phyloP scores from a whole-genome alignment of 2,329 filamentous ascomycete species.

The Pseudogymnoascus verrucosus region DNA sequence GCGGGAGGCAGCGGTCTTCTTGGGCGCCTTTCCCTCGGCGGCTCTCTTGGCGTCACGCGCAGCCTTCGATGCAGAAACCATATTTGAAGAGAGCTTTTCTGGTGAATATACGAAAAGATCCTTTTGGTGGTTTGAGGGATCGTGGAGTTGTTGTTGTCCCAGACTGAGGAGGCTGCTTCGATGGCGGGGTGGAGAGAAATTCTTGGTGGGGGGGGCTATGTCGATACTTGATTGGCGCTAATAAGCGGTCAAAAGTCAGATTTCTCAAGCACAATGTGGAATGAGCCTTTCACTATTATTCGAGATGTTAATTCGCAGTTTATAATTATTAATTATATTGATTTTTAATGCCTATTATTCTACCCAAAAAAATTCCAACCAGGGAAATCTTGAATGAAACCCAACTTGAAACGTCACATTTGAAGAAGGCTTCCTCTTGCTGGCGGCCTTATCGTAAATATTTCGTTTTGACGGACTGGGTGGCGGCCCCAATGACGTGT shows the following conservation, averaged over 20 bases:
- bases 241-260: constrained; percentile 11
- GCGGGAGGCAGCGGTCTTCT: constrained; percentile 64
- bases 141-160: constrained; percentile 8
- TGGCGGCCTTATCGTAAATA: constrained; percentile 2
- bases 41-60: constrained; percentile 66
- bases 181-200: constrained; percentile 10
- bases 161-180: constrained; percentile 4
- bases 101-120: constrained; percentile 3
- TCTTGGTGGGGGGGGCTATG: constrained; percentile 9
- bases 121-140: constrained; percentile 5
- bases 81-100: constrained; percentile 32
- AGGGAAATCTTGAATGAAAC: neutral
- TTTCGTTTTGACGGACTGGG: neutral
- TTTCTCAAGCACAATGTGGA: constrained; percentile 9
- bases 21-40: constrained; percentile 63
- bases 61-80: constrained; percentile 64
- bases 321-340: neutral
- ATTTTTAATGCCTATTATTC: neutral
- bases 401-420: neutral
- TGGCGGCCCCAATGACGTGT: constrained; percentile 1
- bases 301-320: neutral
- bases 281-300: neutral
- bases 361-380: neutral
- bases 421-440: neutral
- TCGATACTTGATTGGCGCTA: constrained; percentile 10